These are phyloP conservation scores for Dictyostelium purpureum DNA, from an alignment of 78 protist genomes.

Conservation along the genomic window DNA sequence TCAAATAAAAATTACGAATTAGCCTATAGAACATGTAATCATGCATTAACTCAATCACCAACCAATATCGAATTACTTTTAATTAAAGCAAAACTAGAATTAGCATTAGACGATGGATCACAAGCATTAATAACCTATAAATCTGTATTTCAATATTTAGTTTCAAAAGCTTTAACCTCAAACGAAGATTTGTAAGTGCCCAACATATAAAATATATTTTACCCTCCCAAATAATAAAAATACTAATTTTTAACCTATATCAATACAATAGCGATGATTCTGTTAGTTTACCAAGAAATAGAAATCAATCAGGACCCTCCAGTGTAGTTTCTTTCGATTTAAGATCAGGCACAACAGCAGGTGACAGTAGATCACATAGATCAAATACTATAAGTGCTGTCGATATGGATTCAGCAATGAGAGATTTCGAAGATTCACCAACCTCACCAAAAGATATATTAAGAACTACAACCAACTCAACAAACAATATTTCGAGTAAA, in stretches of 20 bases:
- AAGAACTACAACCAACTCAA: not conserved
- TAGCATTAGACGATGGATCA: constrained; percentile 66
- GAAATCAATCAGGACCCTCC: constrained; percentile 17
- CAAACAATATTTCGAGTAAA: not conserved
- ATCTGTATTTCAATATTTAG: constrained; percentile 4
- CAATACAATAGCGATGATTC: constrained; percentile 16
- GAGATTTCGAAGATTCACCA: constrained; percentile 14
- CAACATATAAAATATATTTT: not conserved
- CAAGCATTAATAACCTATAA: constrained; percentile 63
- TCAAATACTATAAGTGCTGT: not conserved
- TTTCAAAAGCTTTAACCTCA: constrained; percentile 36
- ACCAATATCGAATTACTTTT: constrained; percentile 53
- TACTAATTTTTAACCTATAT: not conserved
- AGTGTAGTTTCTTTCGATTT: constrained; percentile 62
- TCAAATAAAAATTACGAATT: constrained; percentile 64
- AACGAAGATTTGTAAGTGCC: constrained; percentile 11
- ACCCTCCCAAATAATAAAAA: not conserved
- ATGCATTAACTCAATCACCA: constrained; percentile 50
- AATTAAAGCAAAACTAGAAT: constrained; percentile 62
- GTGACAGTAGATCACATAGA: constrained; percentile 15
- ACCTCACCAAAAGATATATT: not conserved
- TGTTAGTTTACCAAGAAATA: constrained; percentile 21
- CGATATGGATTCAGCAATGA: constrained; percentile 17
- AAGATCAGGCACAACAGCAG: constrained; percentile 32
- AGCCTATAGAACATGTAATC: constrained; percentile 59